Conservation (phyloP, 306 rosid genomes). For the Arachis hypogaea region DNA sequence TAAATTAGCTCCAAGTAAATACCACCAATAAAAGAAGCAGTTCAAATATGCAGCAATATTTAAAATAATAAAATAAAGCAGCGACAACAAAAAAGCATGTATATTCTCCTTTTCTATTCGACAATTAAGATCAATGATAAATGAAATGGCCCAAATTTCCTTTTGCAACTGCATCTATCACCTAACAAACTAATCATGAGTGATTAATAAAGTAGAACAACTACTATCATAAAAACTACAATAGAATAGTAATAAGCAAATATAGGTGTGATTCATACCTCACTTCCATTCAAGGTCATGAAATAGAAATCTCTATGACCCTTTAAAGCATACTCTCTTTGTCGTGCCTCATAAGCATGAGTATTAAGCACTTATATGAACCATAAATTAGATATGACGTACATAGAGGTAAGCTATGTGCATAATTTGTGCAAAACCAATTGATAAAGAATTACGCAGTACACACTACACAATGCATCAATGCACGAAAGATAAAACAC, state of each 20-base stretch:
- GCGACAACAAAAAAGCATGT: background rate
- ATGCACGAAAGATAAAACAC: conserved; percentile 22
- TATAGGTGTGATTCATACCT: no score
- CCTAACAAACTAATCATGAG: conserved; percentile 37
- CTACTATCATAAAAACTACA: no score
- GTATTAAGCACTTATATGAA: background rate
- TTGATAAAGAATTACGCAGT: background rate
- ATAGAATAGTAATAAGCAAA: no score
- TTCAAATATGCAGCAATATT: background rate
- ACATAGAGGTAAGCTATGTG: conserved; percentile 8
- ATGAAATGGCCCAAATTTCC: conserved; percentile 98
- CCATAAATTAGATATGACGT: conserved; percentile 35
- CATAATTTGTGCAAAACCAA: conserved; percentile 15
- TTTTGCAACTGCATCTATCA: conserved; percentile 95
- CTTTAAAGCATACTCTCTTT: no score
- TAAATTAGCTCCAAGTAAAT: no score
- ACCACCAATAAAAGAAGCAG: background rate
- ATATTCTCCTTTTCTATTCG: conserved; percentile 86
- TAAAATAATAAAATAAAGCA: background rate
- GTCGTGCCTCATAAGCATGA: no score
- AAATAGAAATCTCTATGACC: no score
- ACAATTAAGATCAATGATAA: conserved; percentile 94
- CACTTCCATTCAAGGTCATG: no score
- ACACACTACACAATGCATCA: background rate
- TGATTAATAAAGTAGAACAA: conserved; percentile 18